Evolutionary conservation across 805 yeast genomes (phyloP).

Genomic region (Cyberlindnera japonica): DNA sequence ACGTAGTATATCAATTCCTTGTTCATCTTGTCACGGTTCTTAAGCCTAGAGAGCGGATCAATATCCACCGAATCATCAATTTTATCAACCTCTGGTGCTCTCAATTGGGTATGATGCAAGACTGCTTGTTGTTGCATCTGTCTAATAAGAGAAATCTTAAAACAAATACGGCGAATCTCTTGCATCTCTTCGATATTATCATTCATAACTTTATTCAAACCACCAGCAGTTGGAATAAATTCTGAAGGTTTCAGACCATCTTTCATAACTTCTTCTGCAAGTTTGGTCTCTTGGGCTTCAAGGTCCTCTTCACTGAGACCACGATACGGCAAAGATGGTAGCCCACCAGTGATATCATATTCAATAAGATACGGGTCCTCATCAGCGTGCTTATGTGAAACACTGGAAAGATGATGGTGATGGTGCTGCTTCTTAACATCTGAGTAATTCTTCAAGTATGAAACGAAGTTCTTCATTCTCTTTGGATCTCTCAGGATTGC

Average conservation of each 20-base stretch:
- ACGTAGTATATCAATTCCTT: slow-evolving; percentile 62
- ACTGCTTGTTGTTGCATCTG: slow-evolving; percentile 85
- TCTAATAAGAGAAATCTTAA: slow-evolving; percentile 81
- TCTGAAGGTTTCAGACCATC: slow-evolving; percentile 37
- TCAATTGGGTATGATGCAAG: slow-evolving; percentile 69
- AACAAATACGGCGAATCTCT: slow-evolving; percentile 81
- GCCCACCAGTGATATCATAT: slow-evolving; percentile 77
- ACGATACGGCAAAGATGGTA: slow-evolving; percentile 59
- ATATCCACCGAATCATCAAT: slow-evolving; percentile 63
- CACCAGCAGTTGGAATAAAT: slow-evolving; percentile 44
- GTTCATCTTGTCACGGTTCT: slow-evolving; percentile 60
- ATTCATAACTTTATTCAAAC: slow-evolving; percentile 57
- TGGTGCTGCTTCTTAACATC: slow-evolving; percentile 32
- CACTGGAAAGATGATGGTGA: slow-evolving; percentile 13
- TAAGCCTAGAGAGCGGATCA: slow-evolving; percentile 76
- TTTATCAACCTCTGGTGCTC: slow-evolving; percentile 60
- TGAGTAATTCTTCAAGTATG: slow-evolving; percentile 28
- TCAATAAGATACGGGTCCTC: slow-evolving; percentile 58
- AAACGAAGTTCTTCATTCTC: slow-evolving; percentile 58
- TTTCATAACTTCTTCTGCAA: slow-evolving; percentile 37
- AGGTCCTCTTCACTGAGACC: slow-evolving; percentile 49
- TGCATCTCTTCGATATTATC: slow-evolving; percentile 77
- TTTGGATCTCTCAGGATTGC: slow-evolving; percentile 65
- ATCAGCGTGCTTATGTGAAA: slow-evolving; percentile 31
- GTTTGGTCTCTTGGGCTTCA: slow-evolving; percentile 42